These are phyloP conservation scores for Ballota nigra DNA, from an alignment of 257 asterid genomes.

Conservation along the genomic window DNA sequence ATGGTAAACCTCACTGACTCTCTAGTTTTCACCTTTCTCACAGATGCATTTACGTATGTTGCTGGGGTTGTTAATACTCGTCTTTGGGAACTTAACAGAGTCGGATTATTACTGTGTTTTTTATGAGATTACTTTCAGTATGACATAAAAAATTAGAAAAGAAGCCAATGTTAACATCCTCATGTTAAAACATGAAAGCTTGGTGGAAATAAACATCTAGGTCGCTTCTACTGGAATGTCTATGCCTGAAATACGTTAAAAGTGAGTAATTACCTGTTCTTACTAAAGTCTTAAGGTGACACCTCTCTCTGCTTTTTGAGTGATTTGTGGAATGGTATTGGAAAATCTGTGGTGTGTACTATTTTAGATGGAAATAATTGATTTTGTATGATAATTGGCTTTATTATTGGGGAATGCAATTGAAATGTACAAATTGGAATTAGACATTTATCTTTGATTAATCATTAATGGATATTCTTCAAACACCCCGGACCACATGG, in stretches of 20 bases:
- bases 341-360: not conserved
- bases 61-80: not conserved
- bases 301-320: not conserved
- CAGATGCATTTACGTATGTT: not conserved
- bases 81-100: not conserved
- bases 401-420: too few relatives aligned
- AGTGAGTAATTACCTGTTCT: not conserved
- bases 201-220: not conserved
- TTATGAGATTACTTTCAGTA: not conserved
- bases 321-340: not conserved
- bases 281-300: not conserved
- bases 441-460: not conserved
- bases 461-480: not conserved
- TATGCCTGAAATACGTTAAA: not conserved
- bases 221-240: not conserved
- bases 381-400: not conserved
- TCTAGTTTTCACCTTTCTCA: not conserved
- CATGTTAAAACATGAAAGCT: not conserved
- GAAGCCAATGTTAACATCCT: too few relatives aligned
- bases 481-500: not conserved
- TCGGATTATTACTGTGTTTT: too few relatives aligned
- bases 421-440: not conserved
- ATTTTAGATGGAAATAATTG: not conserved
- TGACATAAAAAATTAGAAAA: not conserved
- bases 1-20: constrained; percentile 41